Evolutionary conservation across 257 asterid species (phyloP), one percentile per base, ranked within the genome.

Genomic region (Solanum rostratum): DNA sequence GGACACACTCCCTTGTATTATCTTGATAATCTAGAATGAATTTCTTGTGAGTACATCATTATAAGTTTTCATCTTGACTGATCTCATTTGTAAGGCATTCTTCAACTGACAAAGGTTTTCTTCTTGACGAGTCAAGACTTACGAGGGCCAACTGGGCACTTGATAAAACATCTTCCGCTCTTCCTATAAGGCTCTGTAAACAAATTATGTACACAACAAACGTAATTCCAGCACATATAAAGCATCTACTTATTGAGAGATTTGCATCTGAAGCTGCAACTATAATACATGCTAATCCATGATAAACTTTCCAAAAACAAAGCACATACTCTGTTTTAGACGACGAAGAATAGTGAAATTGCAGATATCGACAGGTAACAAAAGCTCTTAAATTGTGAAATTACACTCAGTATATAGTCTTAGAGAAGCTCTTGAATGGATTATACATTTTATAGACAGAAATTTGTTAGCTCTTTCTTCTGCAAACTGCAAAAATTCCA

Each of bases 1-100:
- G 60, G 43, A 81, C 76, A 81, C 76, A 43, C 29, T 16, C 55
- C 84, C 84, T 81, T 81, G 84, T 81, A 81, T 59, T 81, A 39
- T 81, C 84, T 80, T 80, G 84, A 73, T 45, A 45, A 71, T 45
- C 45, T 46, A 49, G 46, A 78, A 78, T 78, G 82, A 78, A 16
- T 50, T 46, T 78, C 12, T 78, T 78, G 63, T 50, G 63, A 50
- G 82, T 49, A 50, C 27, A 76, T 74, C 24, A 74, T 76, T 76
- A 4, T 9, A 69, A 7, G 43, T 15, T 22, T 13, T 76, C 81
- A 49, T 76, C 43, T 76, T 1, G 24, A 49, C 43, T 49, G n/a
- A 9, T 45, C 27, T 49, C 62, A 74, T 16, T 46, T 74, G 7
- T 24, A n/a, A 73, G 57, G 0, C 80, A 43, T 39, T 68, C 79